These are phyloP conservation scores for Trichoderma citrinoviride DNA, from an alignment of 2,329 filamentous ascomycete species.

Conservation along the genomic window DNA sequence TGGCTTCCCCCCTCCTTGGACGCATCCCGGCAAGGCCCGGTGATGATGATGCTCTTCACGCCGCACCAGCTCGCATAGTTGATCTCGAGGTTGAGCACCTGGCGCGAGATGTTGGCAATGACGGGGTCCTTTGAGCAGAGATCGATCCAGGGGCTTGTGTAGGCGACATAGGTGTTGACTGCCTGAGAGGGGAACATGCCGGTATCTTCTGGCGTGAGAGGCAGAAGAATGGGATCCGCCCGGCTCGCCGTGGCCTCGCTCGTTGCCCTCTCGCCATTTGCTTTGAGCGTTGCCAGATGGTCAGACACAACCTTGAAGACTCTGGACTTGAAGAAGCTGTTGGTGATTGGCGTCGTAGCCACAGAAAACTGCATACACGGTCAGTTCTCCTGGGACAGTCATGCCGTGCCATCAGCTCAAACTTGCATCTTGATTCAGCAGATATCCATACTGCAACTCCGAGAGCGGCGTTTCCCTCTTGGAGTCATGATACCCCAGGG, in stretches of 20 bases:
- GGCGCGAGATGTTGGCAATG: slow-evolving; percentile 81
- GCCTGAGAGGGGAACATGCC: slow-evolving; percentile 65
- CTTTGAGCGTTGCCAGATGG: slow-evolving; percentile 50
- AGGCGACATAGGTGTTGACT: slow-evolving; percentile 72
- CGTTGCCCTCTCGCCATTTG: slow-evolving; percentile 37
- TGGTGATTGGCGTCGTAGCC: slow-evolving; percentile 76
- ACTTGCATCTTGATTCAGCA: slow-evolving; percentile 68
- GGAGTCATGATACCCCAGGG: slow-evolving; percentile 73
- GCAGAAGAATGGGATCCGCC: slow-evolving; percentile 58
- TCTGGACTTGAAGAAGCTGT: slow-evolving; percentile 65
- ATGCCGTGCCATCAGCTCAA: slow-evolving; percentile 11
- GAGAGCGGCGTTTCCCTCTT: slow-evolving; percentile 58
- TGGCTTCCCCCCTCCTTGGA: slow-evolving; percentile 49
- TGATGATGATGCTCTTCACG: slow-evolving; percentile 75
- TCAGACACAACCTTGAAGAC: slow-evolving; percentile 61
- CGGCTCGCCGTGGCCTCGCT: slow-evolving; percentile 46
- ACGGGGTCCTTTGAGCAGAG: slow-evolving; percentile 78
- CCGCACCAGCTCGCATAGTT: slow-evolving; percentile 96
- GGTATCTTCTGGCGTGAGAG: slow-evolving; percentile 78
- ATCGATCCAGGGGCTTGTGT: slow-evolving; percentile 91
- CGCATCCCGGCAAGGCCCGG: slow-evolving; percentile 68
- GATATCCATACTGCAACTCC: slow-evolving; percentile 62
- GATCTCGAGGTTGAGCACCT: slow-evolving; percentile 86
- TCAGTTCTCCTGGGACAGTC: slow-evolving; percentile 8
- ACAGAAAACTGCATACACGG: slow-evolving; percentile 63